Conservation (phyloP, 768 basidiomycete genomes). For the Clavulina sp. region DNA sequence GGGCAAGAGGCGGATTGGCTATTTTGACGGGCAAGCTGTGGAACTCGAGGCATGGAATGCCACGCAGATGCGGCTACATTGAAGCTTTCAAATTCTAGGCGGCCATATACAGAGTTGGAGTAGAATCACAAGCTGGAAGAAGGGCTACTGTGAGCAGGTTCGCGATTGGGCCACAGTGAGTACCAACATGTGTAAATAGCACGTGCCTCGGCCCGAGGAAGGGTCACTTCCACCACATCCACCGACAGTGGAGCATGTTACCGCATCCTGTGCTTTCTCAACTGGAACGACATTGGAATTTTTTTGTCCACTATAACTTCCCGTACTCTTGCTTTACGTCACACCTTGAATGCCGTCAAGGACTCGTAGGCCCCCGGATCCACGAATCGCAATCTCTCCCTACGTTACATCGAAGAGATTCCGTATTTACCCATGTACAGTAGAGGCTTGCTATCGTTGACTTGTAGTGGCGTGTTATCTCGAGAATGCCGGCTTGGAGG, state of each 20-base stretch:
- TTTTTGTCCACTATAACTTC: background rate
- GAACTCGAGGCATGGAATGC: background rate
- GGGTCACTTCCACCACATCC: background rate
- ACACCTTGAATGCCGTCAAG: no score
- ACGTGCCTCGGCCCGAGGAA: background rate
- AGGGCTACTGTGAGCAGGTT: background rate
- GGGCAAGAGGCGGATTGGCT: no score
- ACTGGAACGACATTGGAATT: background rate
- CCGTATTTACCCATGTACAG: no score
- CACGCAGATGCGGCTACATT: background rate
- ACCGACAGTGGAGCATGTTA: no score
- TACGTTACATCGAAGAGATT: no score
- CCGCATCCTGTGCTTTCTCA: no score
- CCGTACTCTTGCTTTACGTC: background rate
- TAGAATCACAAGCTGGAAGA: background rate
- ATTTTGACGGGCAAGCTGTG: background rate
- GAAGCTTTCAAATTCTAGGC: background rate
- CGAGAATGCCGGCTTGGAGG: no score
- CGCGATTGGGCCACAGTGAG: background rate
- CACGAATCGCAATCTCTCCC: background rate
- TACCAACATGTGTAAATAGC: background rate
- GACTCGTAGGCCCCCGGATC: background rate
- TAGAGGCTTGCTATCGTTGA: no score
- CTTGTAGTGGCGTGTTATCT: no score
- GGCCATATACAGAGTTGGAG: background rate